Base-by-base conservation (phyloP, 345 rosid genomes). In the Linum trigynum region DNA sequence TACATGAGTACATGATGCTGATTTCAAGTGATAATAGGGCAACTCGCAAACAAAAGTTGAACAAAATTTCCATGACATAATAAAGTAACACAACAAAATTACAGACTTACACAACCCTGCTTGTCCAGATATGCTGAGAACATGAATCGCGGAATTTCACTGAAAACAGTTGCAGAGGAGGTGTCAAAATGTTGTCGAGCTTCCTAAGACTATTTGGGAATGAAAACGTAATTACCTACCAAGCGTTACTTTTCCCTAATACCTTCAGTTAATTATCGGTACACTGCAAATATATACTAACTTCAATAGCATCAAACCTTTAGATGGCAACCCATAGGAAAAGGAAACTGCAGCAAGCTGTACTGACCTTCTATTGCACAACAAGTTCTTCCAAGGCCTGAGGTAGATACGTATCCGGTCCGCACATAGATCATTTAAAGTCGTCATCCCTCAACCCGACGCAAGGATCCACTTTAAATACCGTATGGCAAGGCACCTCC, bases 21-120 rank as follows among this genome's bases (percentile, higher is more conserved):
- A 23, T 23, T 23, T 23, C 32, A 23, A 23, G 32, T 23, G 32
- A 23, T 3, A 56, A 55, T 14, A 41, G 37, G 61, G 23, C n/a
- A 35, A 39, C 39, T 45, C 12, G 32, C 32, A 23, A 23, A 23
- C 32, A 23, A 23, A 23, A 23, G 32, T 23, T 23, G 32, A 23
- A 23, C 32, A 23, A 23, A 23, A 23, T 23, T 23, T 39, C 56
- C 37, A 48, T 8, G 12, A 4, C 36, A 10, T 50, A 9, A n/a
- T 45, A 62, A 64, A 58, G 38, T n/a, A 53, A 41, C 12, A 63
- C 59, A 36, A 48, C 68, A 39, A 63, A 77, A 90, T 69, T 79
- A 87, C 94, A 76, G 97, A 88, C 83, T 88, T 94, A 72, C 99
- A 23, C 99, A 41, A 83, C 86, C n/a, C 99, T 75, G 99, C 85